Evolutionary conservation across 1,284 basidiomycete genomes (phyloP), one percentile per base, ranked within the genome.

Genomic region (Sanghuangporus baumii): DNA sequence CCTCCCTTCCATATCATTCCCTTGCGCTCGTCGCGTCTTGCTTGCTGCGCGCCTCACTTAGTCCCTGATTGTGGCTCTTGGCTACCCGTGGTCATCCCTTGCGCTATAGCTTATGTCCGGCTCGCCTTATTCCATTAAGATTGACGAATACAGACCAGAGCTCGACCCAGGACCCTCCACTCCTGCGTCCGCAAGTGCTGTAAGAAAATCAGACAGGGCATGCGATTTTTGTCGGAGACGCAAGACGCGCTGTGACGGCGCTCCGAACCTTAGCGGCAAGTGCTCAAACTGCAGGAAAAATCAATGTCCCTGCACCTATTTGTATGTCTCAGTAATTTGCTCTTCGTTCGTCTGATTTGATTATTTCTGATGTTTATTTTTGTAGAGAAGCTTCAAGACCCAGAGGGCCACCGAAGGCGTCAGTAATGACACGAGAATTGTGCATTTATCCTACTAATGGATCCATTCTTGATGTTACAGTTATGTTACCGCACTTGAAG

Each of bases 381-480:
- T 31, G n/a, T 63, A 89, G 87, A n/a, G 87, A 89, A 72, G 80
- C 80, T 4, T 93, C 91, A 1, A 89, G 88, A 69, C 87, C 91
- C 59, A 81, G 93, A 63, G 91, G 92, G 0, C 92, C 92, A 12
- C 87, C 92, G 0, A 94, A 94, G 75, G 90, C 89, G 83, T 93
- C 55, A 73, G 80, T 14, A 56, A 36, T 54, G 7, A 36, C n/a
- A 11, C 55, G 43, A 7, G 5, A n/a, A 6, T 18, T n/a, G 43
- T 1, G 43, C 43, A 60, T 38, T 63, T 37, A 47, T 64, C 36
- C 52, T 36, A 3, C 52, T 59, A n/a, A 34, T 43, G 46, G 57
- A 38, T 60, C 65, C 59, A 71, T 62, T 5, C 20, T 43, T 52
- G 16, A 31, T 12, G 59, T 55, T 56, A 37, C 66, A 89, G 92